A percentile compares a stretch with the other conserved stretches of the same genome.
Evolutionary conservation across 805 yeast genomes (phyloP).

Genomic region (Ogataea dorogensis): DNA sequence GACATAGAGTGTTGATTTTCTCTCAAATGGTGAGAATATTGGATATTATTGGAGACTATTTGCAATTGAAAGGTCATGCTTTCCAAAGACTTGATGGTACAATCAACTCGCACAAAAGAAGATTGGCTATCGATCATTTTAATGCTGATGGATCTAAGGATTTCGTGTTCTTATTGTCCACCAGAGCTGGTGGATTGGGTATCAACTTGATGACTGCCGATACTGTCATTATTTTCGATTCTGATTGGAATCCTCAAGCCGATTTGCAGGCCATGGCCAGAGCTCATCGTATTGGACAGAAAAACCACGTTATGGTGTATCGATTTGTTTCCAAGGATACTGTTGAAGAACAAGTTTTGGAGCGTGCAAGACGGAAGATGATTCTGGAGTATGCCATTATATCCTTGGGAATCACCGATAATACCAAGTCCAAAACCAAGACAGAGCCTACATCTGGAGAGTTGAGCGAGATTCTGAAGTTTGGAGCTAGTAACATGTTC

Average conservation of each 20-base stretch:
- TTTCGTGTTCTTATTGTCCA: slow-evolving; percentile 83
- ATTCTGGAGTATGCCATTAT: slow-evolving; percentile 96
- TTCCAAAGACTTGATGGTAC: slow-evolving; percentile 97
- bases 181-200: slow-evolving; percentile 99
- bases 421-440: slow-evolving; percentile 49
- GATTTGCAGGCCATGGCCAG: slow-evolving; percentile 99
- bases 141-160: slow-evolving; percentile 92
- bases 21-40: slow-evolving; percentile 97
- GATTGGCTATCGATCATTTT: slow-evolving; percentile 94
- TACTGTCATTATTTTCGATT: slow-evolving; percentile 95
- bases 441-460: slow-evolving; percentile 82
- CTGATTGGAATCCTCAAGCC: slow-evolving; percentile 99
- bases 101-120: slow-evolving; percentile 87
- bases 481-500: slow-evolving; percentile 99
- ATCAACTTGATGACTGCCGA: slow-evolving; percentile 99
- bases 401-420: slow-evolving; percentile 90
- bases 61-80: slow-evolving; percentile 79
- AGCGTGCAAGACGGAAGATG: slow-evolving; percentile 97
- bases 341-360: slow-evolving; percentile 95
- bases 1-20: slow-evolving; percentile 92
- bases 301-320: slow-evolving; percentile 95
- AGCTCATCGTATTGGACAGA: slow-evolving; percentile 99
- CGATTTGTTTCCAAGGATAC: slow-evolving; percentile 98
- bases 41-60: slow-evolving; percentile 91
- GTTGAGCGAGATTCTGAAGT: slow-evolving; percentile 87